These are phyloP conservation scores for Venturia aucupariae DNA, from an alignment of 2,329 filamentous ascomycete genomes.

Conservation along the genomic window DNA sequence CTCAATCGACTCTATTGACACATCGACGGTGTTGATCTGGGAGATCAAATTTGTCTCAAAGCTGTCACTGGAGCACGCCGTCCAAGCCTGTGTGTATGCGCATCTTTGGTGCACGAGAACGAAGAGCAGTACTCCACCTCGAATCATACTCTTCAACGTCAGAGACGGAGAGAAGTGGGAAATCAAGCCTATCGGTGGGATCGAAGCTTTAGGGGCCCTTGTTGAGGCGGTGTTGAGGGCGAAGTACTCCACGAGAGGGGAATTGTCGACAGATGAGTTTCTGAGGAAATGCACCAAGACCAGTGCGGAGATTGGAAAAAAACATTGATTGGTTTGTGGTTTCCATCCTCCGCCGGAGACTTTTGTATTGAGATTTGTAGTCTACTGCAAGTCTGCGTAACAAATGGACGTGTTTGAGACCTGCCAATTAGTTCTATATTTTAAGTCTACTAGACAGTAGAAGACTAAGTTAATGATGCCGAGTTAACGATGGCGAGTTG, in stretches of 20 bases:
- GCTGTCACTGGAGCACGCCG: conserved; percentile 14
- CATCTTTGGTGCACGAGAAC: conserved; percentile 16
- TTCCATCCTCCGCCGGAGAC: too few relatives aligned
- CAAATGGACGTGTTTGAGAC: too few relatives aligned
- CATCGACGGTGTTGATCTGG: conserved; percentile 8
- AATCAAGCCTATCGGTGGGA: conserved; percentile 13
- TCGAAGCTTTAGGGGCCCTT: neutral
- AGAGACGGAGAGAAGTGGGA: conserved; percentile 16
- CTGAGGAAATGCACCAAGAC: neutral
- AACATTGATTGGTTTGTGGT: too few relatives aligned
- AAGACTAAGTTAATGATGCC: too few relatives aligned
- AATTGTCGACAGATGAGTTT: neutral
- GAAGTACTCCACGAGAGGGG: neutral
- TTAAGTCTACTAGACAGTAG: too few relatives aligned
- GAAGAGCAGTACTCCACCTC: conserved; percentile 10
- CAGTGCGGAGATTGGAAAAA: neutral
- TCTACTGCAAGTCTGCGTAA: too few relatives aligned
- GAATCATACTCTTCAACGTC: conserved; percentile 16
- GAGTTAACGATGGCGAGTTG: too few relatives aligned
- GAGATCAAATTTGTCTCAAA: conserved; percentile 16
- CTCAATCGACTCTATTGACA: neutral
- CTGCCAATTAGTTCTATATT: too few relatives aligned
- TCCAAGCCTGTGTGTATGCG: conserved; percentile 16
- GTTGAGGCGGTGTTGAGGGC: neutral
- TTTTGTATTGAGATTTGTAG: too few relatives aligned